Evolutionary conservation across 2,329 filamentous ascomycete genomes (phyloP).

Genomic region (Fusarium albidum): DNA sequence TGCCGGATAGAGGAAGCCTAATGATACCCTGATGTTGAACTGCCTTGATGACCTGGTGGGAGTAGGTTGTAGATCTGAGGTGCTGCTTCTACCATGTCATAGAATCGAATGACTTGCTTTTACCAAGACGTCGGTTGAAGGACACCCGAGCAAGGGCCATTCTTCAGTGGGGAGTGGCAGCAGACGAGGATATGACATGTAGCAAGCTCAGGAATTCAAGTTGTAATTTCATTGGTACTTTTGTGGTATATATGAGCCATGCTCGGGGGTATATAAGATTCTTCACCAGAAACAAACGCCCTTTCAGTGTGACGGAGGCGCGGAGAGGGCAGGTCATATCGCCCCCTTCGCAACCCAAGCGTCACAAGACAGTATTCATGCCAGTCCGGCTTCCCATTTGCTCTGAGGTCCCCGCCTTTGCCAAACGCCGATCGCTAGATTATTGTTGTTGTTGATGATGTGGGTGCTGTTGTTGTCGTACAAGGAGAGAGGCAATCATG

Average conservation of each 20-base stretch:
- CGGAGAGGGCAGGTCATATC: constrained; percentile 28
- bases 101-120: no score
- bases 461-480: background rate
- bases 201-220: background rate
- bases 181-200: no score
- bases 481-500: background rate
- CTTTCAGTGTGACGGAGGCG: constrained; percentile 25
- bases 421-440: constrained; percentile 41
- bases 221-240: constrained; percentile 7
- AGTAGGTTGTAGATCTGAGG: no score
- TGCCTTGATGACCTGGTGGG: background rate
- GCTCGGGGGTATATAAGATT: constrained; percentile 53
- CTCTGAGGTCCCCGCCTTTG: constrained; percentile 43
- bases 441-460: background rate
- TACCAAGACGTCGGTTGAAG: no score
- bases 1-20: constrained; percentile 45
- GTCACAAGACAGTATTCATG: constrained; percentile 10
- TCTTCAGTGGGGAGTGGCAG: no score
- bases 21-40: constrained; percentile 51
- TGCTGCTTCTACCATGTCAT: no score
- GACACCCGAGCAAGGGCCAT: no score
- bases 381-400: constrained; percentile 39
- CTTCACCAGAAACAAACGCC: constrained; percentile 58
- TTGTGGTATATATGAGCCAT: constrained; percentile 20
- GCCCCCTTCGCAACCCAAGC: constrained; percentile 25